Base-by-base conservation (phyloP, 2,329 filamentous ascomycete species). In the Phialemoniopsis sp. region DNA sequence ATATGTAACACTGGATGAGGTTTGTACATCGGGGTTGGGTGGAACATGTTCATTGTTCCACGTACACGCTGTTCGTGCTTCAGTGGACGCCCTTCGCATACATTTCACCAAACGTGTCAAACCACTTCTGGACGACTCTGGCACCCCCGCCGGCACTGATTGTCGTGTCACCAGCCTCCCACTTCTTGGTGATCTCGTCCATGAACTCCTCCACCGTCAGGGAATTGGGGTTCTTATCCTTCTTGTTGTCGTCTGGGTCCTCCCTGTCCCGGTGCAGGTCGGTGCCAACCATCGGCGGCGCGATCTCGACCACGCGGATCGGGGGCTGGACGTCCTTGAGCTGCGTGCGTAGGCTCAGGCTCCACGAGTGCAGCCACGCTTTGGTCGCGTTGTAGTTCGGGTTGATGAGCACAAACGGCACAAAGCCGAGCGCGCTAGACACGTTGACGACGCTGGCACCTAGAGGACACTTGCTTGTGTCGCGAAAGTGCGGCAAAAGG, bases 351-450 rank as follows among this genome's bases (percentile, higher is more conserved):
- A 81, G 48, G 33, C 72, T 75, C 65, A 79, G 69, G 18, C 58
- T 70, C 65, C 69, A 79, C 52, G 70, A 78, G 48, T 79, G 74
- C 30, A 77, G 29, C 70, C 68, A 80, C 0, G 74, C 71, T 48
- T 81, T 82, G 3, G 73, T 78, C 3, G 69, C 76, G 49, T 77
- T 77, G 55, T 80, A 81, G 1, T 78, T 69, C 0, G 73, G 76
- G 47, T 77, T 80, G 45, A 78, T 66, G 41, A 78, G 57, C 3
- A 60, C 66, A 41, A 70, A 67, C 0, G 77, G 76, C 0, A 72
- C 55, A 43, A 68, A 79, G 4, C 69, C 77, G 1, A 80, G 61
- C 0, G 73, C 61, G 7, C 67, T 75, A 1, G 69, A 72, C 2
- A 80, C 66, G 45, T 80, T 80, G 51, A 79, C 64, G 36, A 80